Conservation (phyloP, 306 rosid genomes). For the Herpetospermum pedunculosum region DNA sequence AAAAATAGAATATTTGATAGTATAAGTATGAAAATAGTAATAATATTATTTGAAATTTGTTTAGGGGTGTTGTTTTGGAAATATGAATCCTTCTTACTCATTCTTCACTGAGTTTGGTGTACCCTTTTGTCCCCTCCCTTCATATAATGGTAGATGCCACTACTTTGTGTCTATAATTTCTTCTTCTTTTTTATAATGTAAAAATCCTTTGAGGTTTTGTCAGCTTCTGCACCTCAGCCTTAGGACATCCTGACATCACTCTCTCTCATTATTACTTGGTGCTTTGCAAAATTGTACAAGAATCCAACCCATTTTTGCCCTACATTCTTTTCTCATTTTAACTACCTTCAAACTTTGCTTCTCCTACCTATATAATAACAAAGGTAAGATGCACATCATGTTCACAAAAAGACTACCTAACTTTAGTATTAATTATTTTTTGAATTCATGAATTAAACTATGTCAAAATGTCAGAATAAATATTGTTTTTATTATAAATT, state of each 20-base stretch:
- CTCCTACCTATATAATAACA: not conserved
- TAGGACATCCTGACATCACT: constrained; percentile 51
- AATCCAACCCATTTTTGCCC: not conserved
- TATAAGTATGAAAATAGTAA: no score
- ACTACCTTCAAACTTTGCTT: not conserved
- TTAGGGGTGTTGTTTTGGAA: no score
- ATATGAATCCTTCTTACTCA: constrained; percentile 1
- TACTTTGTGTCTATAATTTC: not conserved
- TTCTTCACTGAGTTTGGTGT: not conserved
- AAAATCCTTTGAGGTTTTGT: constrained; percentile 21
- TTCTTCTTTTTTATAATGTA: not conserved
- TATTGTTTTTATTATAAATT: not conserved
- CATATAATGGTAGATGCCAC: not conserved
- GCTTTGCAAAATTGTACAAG: not conserved
- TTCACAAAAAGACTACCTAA: not conserved
- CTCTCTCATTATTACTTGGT: not conserved
- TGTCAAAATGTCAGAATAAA: not conserved
- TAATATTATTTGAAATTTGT: no score
- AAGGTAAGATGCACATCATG: not conserved
- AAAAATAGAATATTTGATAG: no score
- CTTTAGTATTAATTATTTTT: not conserved
- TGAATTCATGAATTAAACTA: not conserved
- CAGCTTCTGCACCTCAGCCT: constrained; percentile 50
- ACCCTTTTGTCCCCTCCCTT: constrained; percentile 2
- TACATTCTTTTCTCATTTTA: not conserved